A percentile compares a stretch with the other conserved stretches of the same genome.
Evolutionary conservation across 1,284 basidiomycete genomes (phyloP).

Genomic region (Golubevia sp.): DNA sequence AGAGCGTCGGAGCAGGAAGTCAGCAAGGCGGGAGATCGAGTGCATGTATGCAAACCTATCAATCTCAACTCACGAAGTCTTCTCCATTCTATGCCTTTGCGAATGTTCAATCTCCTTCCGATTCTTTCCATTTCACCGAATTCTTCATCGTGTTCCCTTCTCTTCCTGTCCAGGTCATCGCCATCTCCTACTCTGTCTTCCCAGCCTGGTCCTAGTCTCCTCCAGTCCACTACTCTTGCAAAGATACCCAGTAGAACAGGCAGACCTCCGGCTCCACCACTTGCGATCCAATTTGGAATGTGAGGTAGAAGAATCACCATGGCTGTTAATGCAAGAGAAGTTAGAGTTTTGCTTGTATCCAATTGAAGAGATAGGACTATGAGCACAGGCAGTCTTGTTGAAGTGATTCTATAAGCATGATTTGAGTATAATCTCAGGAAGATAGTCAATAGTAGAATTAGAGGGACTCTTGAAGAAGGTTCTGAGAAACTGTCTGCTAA

Average conservation of each 20-base stretch:
- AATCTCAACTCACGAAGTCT: constrained; percentile 19
- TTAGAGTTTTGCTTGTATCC: constrained; percentile 39
- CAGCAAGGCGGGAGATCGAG: no score
- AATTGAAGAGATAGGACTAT: constrained; percentile 39
- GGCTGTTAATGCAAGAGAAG: constrained; percentile 41
- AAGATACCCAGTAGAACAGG: constrained; percentile 46
- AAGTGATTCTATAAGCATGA: constrained; percentile 50
- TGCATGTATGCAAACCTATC: no score
- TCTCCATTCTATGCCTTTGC: constrained; percentile 31
- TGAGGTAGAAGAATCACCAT: constrained; percentile 56
- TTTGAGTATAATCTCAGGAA: constrained; percentile 49
- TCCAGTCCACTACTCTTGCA: constrained; percentile 48
- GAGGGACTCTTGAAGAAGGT: constrained; percentile 24
- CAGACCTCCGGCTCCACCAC: constrained; percentile 40
- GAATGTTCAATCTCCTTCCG: constrained; percentile 34
- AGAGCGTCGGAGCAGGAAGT: no score
- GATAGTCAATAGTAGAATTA: constrained; percentile 46
- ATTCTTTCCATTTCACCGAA: constrained; percentile 36
- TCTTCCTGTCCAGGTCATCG: constrained; percentile 17
- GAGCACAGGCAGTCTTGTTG: constrained; percentile 36
- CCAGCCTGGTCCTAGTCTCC: constrained; percentile 35
- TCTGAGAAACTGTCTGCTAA: constrained; percentile 35
- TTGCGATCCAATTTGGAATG: constrained; percentile 50
- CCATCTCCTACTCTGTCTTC: constrained; percentile 26
- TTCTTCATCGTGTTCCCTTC: constrained; percentile 33